These are phyloP conservation scores for Talaromyces sp. DNA, from an alignment of 2,329 filamentous ascomycete genomes.

Conservation along the genomic window DNA sequence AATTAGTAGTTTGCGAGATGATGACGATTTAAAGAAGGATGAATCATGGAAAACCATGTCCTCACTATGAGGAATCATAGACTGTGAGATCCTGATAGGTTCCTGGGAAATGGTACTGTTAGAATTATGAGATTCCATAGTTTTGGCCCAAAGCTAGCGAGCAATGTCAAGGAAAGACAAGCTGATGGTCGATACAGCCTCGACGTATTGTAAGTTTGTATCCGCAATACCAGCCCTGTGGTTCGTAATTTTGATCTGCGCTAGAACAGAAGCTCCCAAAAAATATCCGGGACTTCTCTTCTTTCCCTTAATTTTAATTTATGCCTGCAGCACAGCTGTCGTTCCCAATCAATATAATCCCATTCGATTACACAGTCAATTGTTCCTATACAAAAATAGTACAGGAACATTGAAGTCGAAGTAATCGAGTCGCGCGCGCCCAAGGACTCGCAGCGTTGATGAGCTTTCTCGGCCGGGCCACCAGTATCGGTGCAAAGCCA, in stretches of 20 bases:
- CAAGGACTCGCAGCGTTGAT: constrained; percentile 17
- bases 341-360: not conserved
- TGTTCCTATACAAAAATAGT: not conserved
- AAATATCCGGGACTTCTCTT: not conserved
- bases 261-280: not conserved
- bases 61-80: not conserved
- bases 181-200: not conserved
- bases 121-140: not conserved
- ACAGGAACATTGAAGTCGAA: not conserved
- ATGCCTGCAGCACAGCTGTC: not conserved
- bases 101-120: not conserved
- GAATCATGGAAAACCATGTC: not conserved
- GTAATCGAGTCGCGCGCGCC: not conserved
- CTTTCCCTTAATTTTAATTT: not conserved
- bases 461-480: constrained; percentile 21
- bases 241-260: not conserved
- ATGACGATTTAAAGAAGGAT: not conserved
- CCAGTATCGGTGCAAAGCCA: constrained; percentile 15
- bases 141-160: too few species aligned
- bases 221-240: not conserved
- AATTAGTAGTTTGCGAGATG: constrained; percentile 12
- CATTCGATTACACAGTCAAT: not conserved
- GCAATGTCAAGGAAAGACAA: not conserved
- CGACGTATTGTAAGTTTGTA: not conserved
- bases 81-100: not conserved